Evolutionary conservation across 805 yeast genomes (phyloP), one percentile per base, ranked within the genome.

Genomic region (Deakozyma indianensis): DNA sequence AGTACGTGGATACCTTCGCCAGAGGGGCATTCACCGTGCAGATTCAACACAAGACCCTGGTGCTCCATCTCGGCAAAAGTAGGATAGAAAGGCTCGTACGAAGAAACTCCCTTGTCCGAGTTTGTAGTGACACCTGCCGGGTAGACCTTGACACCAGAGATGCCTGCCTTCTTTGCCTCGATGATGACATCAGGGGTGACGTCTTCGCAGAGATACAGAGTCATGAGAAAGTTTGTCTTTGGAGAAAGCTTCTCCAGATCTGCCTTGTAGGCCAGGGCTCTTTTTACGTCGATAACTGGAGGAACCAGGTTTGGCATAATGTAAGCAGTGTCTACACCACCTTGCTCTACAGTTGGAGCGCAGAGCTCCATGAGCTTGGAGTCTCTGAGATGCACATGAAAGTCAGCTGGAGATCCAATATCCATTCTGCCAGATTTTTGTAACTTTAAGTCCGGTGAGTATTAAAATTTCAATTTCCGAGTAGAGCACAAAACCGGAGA

Each of bases 121-220:
- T 92, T 92, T 35, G 99, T 92, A n/a, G 99, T 92, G 25, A 92
- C 99, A 41, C 99, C 99, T 1, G 97, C 96, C 38, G 99, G 99
- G 62, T 92, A 92, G 61, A 95, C 87, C 63, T 92, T 92, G 53
- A 92, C 85, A 47, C 99, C 99, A 24, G 78, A 70, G 46, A 90
- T 78, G 1, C 79, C 79, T 16, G 64, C 56, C 46, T 69, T 59
- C 4, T 88, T 94, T 28, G 96, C 97, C 50, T 77, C 74, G 45
- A 75, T 77, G 47, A 92, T 80, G 35, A 86, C 67, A 52, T 84
- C 94, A 0, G 97, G 96, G 1, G 95, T 85, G 51, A 92, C 67
- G 0, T 77, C 83, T 45, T 73, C 77, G 44, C 82, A 74, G 35
- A 92, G 70, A 56, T 92, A 92, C 51, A 90, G 78, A 14, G 95